A percentile compares a stretch with the other conserved stretches of the same genome.
phyloP scores from a whole-genome alignment of 2,329 filamentous ascomycete species.

The Phaeosphaeriaceae sp. region DNA sequence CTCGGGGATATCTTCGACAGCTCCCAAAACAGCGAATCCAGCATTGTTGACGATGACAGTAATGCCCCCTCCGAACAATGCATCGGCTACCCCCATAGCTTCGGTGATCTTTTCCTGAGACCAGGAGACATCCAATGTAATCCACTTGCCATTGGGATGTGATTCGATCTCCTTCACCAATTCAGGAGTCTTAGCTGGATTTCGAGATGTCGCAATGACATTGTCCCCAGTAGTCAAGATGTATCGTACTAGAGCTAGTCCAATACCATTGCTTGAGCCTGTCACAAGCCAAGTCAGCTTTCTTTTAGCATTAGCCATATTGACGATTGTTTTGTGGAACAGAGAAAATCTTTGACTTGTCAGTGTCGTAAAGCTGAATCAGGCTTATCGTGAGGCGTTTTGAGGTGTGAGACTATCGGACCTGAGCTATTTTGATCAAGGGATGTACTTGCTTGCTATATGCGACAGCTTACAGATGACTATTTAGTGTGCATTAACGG shows the following conservation, averaged over 20 bases:
- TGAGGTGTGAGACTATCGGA: not conserved
- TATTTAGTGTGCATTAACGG: not conserved
- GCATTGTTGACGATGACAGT: conserved; percentile 2
- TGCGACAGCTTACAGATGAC: not conserved
- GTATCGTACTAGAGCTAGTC: not conserved
- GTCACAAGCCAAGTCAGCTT: not conserved
- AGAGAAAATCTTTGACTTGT: not conserved
- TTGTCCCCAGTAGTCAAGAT: conserved; percentile 1
- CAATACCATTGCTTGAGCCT: conserved; percentile 2
- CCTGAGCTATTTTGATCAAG: not conserved
- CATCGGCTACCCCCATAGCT: not conserved
- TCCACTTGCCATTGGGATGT: not conserved
- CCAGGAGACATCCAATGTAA: not conserved
- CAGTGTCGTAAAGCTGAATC: not conserved
- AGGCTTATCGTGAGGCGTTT: not conserved
- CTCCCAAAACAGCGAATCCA: not conserved
- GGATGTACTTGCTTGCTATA: not conserved
- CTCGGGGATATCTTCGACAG: conserved; percentile 1
- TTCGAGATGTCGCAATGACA: conserved; percentile 2
- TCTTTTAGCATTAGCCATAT: not conserved
- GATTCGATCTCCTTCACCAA: conserved; percentile 2
- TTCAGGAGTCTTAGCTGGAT: not conserved
- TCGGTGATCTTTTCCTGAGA: conserved; percentile 1
- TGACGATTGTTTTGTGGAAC: not conserved
- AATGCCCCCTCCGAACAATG: conserved; percentile 1